Base-by-base conservation (phyloP, 192 early-diverging fungal genomes). In the Coemansia sp. region DNA sequence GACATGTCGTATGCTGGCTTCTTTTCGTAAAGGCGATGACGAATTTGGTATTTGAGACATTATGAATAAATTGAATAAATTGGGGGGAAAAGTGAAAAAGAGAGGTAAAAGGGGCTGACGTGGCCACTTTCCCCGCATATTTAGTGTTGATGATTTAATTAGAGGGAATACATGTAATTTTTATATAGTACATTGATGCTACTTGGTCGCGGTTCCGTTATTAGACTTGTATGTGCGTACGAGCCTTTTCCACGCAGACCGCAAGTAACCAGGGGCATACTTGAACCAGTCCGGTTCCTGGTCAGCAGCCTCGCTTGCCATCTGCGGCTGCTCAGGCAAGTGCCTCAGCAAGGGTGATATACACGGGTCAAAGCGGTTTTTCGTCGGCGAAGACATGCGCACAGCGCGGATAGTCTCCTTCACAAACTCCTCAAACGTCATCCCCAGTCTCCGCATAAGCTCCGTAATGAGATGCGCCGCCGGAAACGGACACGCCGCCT, bases 281-380 rank as follows among this genome's bases (percentile, higher is more conserved):
- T 69, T 78, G 62, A 78, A 83, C 81, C 81, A 83, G 20, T 83
- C 81, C 12, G 81, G 81, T 55, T 83, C 81, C 44, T 62, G 55
- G 18, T 68, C 34, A 16, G 60, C 73, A 1, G 66, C 72, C 5
- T 70, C 62, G 39, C 64, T 31, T 12, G 69, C 67, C 52, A 66
- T 39, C 64, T 71, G 70, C 41, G 70, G 68, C 64, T 77, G 75
- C 58, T 74, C 73, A 0, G 81, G 81, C 44, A 83, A 46, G 31
- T 83, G 76, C 16, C 81, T 66, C 75, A 83, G 57, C 22, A 83
- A 67, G 44, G 81, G 81, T 13, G 81, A 75, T 15, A 83, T 83
- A 20, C 75, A 78, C 49, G 76, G 81, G 33, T 83, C 81, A 9
- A 83, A 57, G 7, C 80, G 64, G 50, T 69, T 65, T 52, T 68